These are phyloP conservation scores for Oemleria cerasiformis DNA, from an alignment of 306 rosid species.

Conservation along the genomic window DNA sequence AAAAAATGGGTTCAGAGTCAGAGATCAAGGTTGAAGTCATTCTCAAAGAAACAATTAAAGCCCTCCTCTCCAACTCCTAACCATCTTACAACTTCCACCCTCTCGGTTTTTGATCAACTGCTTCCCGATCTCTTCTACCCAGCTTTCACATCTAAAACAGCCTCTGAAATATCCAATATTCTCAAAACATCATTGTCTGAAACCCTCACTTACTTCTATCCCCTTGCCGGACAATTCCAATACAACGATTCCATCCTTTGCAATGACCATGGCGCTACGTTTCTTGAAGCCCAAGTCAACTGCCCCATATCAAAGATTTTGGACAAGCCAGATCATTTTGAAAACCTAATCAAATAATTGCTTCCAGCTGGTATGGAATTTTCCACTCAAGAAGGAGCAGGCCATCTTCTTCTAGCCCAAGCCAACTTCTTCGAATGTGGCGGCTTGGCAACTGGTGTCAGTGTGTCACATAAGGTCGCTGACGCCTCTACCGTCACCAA, in stretches of 20 bases:
- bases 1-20: no score
- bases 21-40: constrained; percentile 6
- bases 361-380: constrained; percentile 14
- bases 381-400: background rate
- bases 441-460: constrained; percentile 38
- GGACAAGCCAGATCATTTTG: constrained; percentile 7
- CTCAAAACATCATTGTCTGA: background rate
- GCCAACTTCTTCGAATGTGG: constrained; percentile 37
- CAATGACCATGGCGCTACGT: constrained; percentile 16
- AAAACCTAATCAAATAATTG: constrained; percentile 11
- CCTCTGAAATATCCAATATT: background rate
- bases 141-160: background rate
- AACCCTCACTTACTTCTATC: constrained; percentile 17
- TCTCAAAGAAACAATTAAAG: constrained; percentile 5
- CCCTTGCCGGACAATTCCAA: constrained; percentile 4
- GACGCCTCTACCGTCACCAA: constrained; percentile 29
- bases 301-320: constrained; percentile 9
- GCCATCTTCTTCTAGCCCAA: constrained; percentile 28
- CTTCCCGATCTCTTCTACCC: constrained; percentile 24
- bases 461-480: constrained; percentile 34
- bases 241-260: background rate
- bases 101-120: constrained; percentile 18
- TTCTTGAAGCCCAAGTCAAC: constrained; percentile 11
- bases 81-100: constrained; percentile 19
- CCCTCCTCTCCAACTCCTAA: constrained; percentile 27